Conservation (phyloP, 2,329 filamentous ascomycete species). For the Sporothrix pallida region DNA sequence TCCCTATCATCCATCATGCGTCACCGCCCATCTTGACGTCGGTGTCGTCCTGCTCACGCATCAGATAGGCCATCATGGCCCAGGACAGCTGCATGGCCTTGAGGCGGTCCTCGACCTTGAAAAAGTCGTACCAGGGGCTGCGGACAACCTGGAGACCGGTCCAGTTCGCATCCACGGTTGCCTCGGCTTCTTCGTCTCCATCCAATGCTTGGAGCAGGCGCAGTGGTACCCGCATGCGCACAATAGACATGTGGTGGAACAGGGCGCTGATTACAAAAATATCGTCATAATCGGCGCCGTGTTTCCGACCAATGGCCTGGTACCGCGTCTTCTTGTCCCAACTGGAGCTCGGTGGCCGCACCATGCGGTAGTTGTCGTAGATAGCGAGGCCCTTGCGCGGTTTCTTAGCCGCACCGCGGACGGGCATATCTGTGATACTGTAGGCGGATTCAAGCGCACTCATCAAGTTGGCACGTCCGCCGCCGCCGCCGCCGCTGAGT, state of each 20-base stretch:
- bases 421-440: conserved; percentile 11
- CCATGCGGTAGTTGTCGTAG: conserved; percentile 69
- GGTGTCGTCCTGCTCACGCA: conserved; percentile 50
- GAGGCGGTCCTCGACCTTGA: conserved; percentile 58
- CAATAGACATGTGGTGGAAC: conserved; percentile 65
- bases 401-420: conserved; percentile 48
- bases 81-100: conserved; percentile 63
- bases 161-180: neutral
- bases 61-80: conserved; percentile 65
- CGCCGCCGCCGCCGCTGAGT: neutral
- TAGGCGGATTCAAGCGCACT: conserved; percentile 19
- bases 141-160: conserved; percentile 59
- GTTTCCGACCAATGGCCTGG: conserved; percentile 59
- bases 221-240: conserved; percentile 64
- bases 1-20: neutral
- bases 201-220: conserved; percentile 59
- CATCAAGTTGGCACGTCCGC: conserved; percentile 15
- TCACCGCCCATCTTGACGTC: conserved; percentile 33
- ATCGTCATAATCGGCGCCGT: conserved; percentile 60
- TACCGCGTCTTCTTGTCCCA: conserved; percentile 68
- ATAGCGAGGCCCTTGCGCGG: conserved; percentile 61
- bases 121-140: conserved; percentile 67
- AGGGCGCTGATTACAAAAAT: conserved; percentile 66
- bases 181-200: conserved; percentile 46
- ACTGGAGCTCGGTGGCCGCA: conserved; percentile 60